phyloP scores from a whole-genome alignment of 2,329 filamentous ascomycete genomes.

The Ilyonectria sp. region DNA sequence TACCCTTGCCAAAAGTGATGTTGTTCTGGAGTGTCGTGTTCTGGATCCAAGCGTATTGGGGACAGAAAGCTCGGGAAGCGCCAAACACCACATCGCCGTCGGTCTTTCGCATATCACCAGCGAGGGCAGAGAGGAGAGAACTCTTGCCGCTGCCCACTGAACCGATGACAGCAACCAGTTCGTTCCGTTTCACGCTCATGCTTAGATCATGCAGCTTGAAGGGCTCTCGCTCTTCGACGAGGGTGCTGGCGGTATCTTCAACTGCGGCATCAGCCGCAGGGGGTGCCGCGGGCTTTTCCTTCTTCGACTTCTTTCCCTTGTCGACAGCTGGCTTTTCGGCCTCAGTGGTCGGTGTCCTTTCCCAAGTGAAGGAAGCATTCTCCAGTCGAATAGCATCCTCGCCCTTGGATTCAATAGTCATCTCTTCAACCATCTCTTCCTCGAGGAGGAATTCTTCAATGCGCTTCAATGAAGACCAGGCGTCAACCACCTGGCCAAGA shows the following conservation, averaged over 20 bases:
- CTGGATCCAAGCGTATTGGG: conserved; percentile 98
- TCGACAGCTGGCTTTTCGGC: conserved; percentile 55
- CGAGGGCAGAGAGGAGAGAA: conserved; percentile 88
- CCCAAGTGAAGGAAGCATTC: conserved; percentile 89
- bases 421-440: conserved; percentile 86
- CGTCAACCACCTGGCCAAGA: conserved; percentile 91
- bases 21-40: conserved; percentile 91
- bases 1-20: conserved; percentile 88
- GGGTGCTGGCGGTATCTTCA: conserved; percentile 67
- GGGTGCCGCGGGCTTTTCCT: conserved; percentile 39
- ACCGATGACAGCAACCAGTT: conserved; percentile 88
- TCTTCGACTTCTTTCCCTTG: conserved; percentile 63
- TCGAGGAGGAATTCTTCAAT: conserved; percentile 91
- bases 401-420: conserved; percentile 67
- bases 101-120: conserved; percentile 93
- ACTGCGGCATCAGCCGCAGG: conserved; percentile 55
- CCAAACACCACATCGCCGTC: conserved; percentile 81
- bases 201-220: conserved; percentile 81
- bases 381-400: conserved; percentile 81
- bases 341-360: conserved; percentile 73
- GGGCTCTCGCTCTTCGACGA: conserved; percentile 73
- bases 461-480: conserved; percentile 85
- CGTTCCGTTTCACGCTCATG: conserved; percentile 79
- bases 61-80: conserved; percentile 89
- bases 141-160: conserved; percentile 93